These are phyloP conservation scores for Cucurbitaria berberidis DNA, from an alignment of 2,329 filamentous ascomycete species.

Conservation along the genomic window DNA sequence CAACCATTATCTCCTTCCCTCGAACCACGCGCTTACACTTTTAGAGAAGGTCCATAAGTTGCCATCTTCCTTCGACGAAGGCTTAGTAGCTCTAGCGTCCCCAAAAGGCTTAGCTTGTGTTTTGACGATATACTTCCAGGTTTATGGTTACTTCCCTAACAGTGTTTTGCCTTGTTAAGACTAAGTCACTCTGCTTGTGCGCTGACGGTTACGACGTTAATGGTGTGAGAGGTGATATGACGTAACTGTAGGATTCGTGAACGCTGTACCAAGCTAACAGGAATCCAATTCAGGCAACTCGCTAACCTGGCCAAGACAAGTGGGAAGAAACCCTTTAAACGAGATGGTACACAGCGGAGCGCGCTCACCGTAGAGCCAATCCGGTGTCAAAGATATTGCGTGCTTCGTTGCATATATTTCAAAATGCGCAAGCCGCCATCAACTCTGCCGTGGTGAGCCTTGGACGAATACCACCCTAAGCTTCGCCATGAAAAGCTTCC, in stretches of 20 bases:
- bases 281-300: not conserved
- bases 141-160: too few relatives aligned
- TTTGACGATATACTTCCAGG: too few relatives aligned
- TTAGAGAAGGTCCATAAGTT: too few relatives aligned
- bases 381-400: slow-evolving; percentile 22
- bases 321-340: not conserved
- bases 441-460: slow-evolving; percentile 8
- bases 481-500: slow-evolving; percentile 33
- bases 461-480: slow-evolving; percentile 10
- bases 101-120: too few relatives aligned
- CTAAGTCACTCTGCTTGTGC: too few relatives aligned
- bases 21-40: too few relatives aligned
- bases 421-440: slow-evolving; percentile 6
- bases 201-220: too few relatives aligned
- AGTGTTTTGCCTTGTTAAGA: too few relatives aligned
- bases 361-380: slow-evolving; percentile 21
- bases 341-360: slow-evolving; percentile 9
- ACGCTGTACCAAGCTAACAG: not conserved
- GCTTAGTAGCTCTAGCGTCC: too few relatives aligned
- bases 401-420: slow-evolving; percentile 23
- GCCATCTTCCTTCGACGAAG: too few relatives aligned
- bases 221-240: not conserved
- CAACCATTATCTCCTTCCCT: too few relatives aligned
- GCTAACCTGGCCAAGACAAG: not conserved
- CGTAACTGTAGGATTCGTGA: not conserved